These are phyloP conservation scores for Russula brevipes DNA, from an alignment of 768 basidiomycete genomes.

Conservation along the genomic window DNA sequence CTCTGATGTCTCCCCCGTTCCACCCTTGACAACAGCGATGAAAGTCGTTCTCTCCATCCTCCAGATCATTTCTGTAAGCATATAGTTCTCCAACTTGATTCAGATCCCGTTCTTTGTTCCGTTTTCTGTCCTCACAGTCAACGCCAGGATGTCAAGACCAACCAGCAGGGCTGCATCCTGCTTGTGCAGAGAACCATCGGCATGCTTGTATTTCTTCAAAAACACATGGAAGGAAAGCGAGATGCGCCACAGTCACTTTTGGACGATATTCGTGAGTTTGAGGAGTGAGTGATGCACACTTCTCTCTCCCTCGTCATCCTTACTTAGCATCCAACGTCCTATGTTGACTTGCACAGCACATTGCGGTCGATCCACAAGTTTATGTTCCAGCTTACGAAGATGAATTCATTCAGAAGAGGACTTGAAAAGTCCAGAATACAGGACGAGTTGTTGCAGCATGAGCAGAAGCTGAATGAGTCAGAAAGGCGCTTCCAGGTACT, in stretches of 20 bases:
- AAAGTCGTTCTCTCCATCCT: slow-evolving; percentile 20
- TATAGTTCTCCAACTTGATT: background rate
- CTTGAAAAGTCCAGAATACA: slow-evolving; percentile 22
- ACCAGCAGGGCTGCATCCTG: slow-evolving; percentile 23
- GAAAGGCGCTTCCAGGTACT: slow-evolving; percentile 24
- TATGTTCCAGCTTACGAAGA: slow-evolving; percentile 21
- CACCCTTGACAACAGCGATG: slow-evolving; percentile 16
- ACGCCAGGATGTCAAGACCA: slow-evolving; percentile 22
- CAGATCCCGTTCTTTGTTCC: background rate
- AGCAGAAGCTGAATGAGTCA: slow-evolving; percentile 21
- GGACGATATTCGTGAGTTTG: slow-evolving; percentile 25
- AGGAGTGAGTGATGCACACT: slow-evolving; percentile 20
- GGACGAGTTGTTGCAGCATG: slow-evolving; percentile 11
- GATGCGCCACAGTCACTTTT: slow-evolving; percentile 24
- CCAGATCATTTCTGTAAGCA: slow-evolving; percentile 20
- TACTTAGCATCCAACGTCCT: no score
- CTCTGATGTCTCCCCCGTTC: slow-evolving; percentile 8
- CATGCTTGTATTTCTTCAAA: slow-evolving; percentile 17
- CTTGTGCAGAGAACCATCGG: slow-evolving; percentile 22
- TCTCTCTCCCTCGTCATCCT: no score
- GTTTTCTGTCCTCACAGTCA: background rate
- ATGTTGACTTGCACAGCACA: slow-evolving; percentile 8
- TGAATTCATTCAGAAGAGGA: slow-evolving; percentile 24
- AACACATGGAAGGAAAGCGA: slow-evolving; percentile 28
- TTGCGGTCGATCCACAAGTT: slow-evolving; percentile 25